Conservation (phyloP, 1,139 yeast genomes). For the Geotrichum fermentans region DNA sequence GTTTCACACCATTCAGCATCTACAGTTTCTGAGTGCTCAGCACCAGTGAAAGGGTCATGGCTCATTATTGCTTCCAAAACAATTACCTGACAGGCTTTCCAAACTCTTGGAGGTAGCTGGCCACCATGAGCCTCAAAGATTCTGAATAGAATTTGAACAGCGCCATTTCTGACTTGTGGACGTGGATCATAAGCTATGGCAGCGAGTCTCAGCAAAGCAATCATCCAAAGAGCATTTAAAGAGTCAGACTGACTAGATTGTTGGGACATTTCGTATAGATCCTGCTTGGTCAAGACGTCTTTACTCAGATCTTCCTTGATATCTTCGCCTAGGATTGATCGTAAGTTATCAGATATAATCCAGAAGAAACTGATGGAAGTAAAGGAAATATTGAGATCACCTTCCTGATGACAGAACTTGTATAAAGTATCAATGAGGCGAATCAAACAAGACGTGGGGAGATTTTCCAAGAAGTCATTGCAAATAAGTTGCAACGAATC, state of each 20-base stretch:
- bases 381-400: slow-evolving; percentile 79
- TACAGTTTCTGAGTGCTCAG: slow-evolving; percentile 20
- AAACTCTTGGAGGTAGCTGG: slow-evolving; percentile 41
- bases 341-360: slow-evolving; percentile 76
- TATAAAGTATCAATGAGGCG: slow-evolving; percentile 65
- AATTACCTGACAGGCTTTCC: slow-evolving; percentile 38
- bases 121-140: slow-evolving; percentile 75
- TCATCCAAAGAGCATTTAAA: slow-evolving; percentile 51
- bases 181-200: slow-evolving; percentile 59
- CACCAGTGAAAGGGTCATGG: slow-evolving; percentile 26
- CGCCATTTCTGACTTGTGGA: slow-evolving; percentile 81
- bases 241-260: slow-evolving; percentile 16
- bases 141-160: slow-evolving; percentile 81
- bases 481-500: slow-evolving; percentile 76
- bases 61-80: slow-evolving; percentile 37
- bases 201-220: slow-evolving; percentile 57
- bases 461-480: slow-evolving; percentile 70
- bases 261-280: slow-evolving; percentile 9
- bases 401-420: slow-evolving; percentile 63
- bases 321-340: slow-evolving; percentile 26
- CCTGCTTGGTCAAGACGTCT: slow-evolving; percentile 15
- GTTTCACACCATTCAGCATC: slow-evolving; percentile 53
- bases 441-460: slow-evolving; percentile 57
- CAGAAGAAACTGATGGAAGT: slow-evolving; percentile 89
- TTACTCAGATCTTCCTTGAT: slow-evolving; percentile 8